Conservation (phyloP, 257 asterid genomes). For the Fraxinus anomala region DNA sequence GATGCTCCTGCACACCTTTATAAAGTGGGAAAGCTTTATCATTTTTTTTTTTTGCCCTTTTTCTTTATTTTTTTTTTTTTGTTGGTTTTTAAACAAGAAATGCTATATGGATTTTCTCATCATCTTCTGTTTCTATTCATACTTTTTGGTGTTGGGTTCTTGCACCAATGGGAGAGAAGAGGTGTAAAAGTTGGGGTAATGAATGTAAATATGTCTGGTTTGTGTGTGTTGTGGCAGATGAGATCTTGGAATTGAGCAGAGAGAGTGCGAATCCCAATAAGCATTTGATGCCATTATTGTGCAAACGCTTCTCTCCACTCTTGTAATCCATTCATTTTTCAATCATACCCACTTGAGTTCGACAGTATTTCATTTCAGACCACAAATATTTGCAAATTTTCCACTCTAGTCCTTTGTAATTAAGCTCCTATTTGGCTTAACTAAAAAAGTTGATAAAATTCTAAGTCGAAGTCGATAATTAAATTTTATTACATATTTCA, state of each 20-base stretch:
- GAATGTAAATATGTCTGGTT: neutral
- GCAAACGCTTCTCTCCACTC: neutral
- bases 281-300: constrained; percentile 30
- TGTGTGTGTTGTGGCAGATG: neutral
- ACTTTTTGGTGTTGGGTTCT: constrained; percentile 5
- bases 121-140: neutral
- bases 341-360: neutral
- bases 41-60: neutral
- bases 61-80: neutral
- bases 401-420: neutral
- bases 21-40: constrained; percentile 1
- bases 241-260: neutral
- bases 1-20: neutral
- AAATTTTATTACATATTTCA: too few species aligned
- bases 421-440: too few species aligned
- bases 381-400: neutral
- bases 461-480: too few species aligned
- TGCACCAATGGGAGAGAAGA: constrained; percentile 3
- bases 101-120: neutral
- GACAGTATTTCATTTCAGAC: neutral
- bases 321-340: neutral
- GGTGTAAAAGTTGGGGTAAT: neutral
- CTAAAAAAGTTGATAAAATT: too few species aligned
- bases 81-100: neutral
- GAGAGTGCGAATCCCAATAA: constrained; percentile 35